Evolutionary conservation across 805 yeast species (phyloP), one percentile per base, ranked within the genome.

Genomic region (Starmerella stellata): DNA sequence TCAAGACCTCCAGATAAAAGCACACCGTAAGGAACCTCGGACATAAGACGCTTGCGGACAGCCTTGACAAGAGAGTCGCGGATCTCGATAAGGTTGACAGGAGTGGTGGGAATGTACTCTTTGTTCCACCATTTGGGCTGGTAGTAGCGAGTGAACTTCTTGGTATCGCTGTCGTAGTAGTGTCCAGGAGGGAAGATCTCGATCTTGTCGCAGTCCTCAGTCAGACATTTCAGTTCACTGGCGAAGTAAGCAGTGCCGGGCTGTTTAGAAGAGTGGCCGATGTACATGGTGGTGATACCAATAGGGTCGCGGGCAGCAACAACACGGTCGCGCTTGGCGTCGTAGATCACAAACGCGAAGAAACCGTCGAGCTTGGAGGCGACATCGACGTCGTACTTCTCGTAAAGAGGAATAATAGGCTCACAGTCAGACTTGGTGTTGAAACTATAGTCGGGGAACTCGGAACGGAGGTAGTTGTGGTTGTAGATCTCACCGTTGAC

Each of bases 1-100:
- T 90, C 99, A 55, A 90, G 72, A 49, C 99, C 99, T 58, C 99
- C 99, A 18, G 95, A 82, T 50, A 90, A 68, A 51, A 90, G 67
- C 35, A 90, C 99, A 66, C 99, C 99, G 61, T 81, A 90, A 40
- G 99, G 96, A 45, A 90, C 99, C 68, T 90, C 99, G 40, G 96
- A 90, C 99, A 90, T 90, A 55, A 90, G 72, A 70, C 98, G 78
- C 79, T 90, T 90, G 69, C 98, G 78, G 40, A 90, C 99, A 36
- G 98, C 83, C 64, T 78, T 65, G 62, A 90, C 98, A 58, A 90
- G 70, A 36, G 80, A 60, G 53, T 75, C 78, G 61, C 95, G 76
- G 44, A 90, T 70, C 43, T 63, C 51, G 53, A 58, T 72, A 57
- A 66, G 73, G 58, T 87, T 93, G 34, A 78, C 80, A 33, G 75